Percentiles rank a stretch among this genome's conserved stretches.
Conservation (phyloP, 1,139 yeast species). For the Saccharomyces hybrid region DNA sequence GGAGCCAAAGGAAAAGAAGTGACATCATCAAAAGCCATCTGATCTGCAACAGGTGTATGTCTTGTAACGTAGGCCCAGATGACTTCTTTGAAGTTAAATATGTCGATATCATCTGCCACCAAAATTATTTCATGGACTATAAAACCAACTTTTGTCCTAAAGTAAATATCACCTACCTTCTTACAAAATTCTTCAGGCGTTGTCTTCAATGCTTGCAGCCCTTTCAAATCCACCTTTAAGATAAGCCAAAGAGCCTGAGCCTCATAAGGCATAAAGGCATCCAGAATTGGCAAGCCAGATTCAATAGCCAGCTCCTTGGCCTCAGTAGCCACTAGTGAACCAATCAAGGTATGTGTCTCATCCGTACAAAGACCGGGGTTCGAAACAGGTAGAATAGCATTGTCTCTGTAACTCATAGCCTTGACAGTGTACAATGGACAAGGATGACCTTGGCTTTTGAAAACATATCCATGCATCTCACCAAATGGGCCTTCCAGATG, state of each 20-base stretch:
- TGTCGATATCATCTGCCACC: slow-evolving; percentile 23
- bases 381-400: slow-evolving; percentile 21
- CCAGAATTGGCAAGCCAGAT: slow-evolving; percentile 13
- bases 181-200: slow-evolving; percentile 6
- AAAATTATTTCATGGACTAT: slow-evolving; percentile 19
- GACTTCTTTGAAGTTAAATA: slow-evolving; percentile 19
- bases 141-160: slow-evolving; percentile 10
- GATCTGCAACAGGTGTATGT: slow-evolving; percentile 21
- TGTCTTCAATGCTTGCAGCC: slow-evolving; percentile 14
- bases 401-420: slow-evolving; percentile 17
- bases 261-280: slow-evolving; percentile 21
- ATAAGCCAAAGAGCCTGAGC: slow-evolving; percentile 21
- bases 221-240: slow-evolving; percentile 13
- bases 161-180: slow-evolving; percentile 15
- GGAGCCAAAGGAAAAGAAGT: slow-evolving; percentile 20
- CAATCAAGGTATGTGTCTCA: slow-evolving; percentile 25
- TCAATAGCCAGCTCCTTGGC: slow-evolving; percentile 6
- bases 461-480: slow-evolving; percentile 25
- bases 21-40: slow-evolving; percentile 14
- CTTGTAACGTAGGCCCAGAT: slow-evolving; percentile 24
- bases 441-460: slow-evolving; percentile 15
- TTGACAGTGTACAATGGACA: slow-evolving; percentile 22
- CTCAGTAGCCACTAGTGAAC: slow-evolving; percentile 18
- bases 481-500: slow-evolving; percentile 23
- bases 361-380: slow-evolving; percentile 21